These are phyloP conservation scores for Xanthoconium purpureum DNA, from an alignment of 768 basidiomycete species.

Conservation along the genomic window DNA sequence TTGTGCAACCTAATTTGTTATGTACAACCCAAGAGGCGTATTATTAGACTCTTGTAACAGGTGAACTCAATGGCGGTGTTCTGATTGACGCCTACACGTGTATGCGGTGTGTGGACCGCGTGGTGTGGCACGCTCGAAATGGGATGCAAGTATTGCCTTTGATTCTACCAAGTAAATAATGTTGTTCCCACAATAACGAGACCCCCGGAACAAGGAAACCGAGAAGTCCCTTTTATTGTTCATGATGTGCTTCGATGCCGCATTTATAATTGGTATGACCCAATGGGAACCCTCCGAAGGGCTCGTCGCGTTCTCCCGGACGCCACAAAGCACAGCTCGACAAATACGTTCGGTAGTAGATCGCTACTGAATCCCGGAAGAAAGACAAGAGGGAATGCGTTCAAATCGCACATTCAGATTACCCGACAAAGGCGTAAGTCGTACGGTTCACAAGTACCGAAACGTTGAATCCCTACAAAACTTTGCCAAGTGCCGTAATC, in stretches of 20 bases:
- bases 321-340: constrained; percentile 26
- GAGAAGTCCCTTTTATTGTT: constrained; percentile 23
- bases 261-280: background rate
- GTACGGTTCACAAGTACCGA: background rate
- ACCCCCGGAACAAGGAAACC: constrained; percentile 20
- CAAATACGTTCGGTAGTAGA: background rate
- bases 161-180: constrained; percentile 3
- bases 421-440: background rate
- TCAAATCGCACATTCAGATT: background rate
- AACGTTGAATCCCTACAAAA: background rate
- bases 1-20: background rate
- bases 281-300: constrained; percentile 2
- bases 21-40: background rate
- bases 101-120: constrained; percentile 11
- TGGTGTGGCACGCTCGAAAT: constrained; percentile 10
- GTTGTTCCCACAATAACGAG: constrained; percentile 12
- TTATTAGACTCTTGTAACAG: background rate
- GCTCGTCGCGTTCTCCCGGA: constrained; percentile 4
- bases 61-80: no score
- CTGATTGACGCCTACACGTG: constrained; percentile 5
- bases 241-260: constrained; percentile 6
- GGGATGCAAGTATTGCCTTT: background rate
- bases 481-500: constrained; percentile 22
- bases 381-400: background rate
- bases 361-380: background rate